Base-by-base conservation (phyloP, 2,329 filamentous ascomycete genomes). In the Diaporthe vaccinii region DNA sequence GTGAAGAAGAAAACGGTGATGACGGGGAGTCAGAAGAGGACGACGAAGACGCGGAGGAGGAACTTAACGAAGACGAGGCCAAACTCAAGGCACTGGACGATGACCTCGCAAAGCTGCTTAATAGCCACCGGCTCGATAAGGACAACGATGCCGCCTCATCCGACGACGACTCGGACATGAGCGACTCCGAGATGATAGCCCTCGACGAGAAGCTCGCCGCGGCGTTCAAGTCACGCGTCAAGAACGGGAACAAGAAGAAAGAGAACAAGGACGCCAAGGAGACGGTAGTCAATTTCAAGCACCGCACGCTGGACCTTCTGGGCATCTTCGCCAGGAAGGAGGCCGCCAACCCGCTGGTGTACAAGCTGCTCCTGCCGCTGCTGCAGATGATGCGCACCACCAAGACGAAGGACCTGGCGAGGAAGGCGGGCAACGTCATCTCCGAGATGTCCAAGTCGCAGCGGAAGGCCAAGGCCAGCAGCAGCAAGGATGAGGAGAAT, bases 181-280 rank as follows among this genome's bases (percentile, higher is more conserved):
- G 95, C 76, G 96, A 98, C 84, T 95, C 96, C 25, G 93, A 98
- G 82, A 98, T 98, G 97, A 92, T 98, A 85, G 92, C 92, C 4
- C 87, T 98, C 22, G 96, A 98, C 80, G 90, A 90, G 15, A 93
- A 96, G 81, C 91, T 99, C 5, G 91, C 92, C 69, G 94, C 94
- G 77, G 95, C 98, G 77, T 97, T 98, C 88, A 92, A 92, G 78
- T 92, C 96, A 78, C 92, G 93, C 67, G 91, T 90, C 78, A 93
- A 95, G 82, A 92, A 90, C 82, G 93, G 87, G 2, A 92, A 89
- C 82, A 93, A 93, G 81, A 97, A 96, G 85, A 94, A 96, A 84
- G 93, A 97, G 81, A 93, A 94, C 80, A 95, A 95, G 81, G 93
- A 96, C 76, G 96, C 96, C 73, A 97, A 95, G 82, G 94, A 96